Base-by-base conservation (phyloP, 345 rosid genomes). In the Acer campestre region DNA sequence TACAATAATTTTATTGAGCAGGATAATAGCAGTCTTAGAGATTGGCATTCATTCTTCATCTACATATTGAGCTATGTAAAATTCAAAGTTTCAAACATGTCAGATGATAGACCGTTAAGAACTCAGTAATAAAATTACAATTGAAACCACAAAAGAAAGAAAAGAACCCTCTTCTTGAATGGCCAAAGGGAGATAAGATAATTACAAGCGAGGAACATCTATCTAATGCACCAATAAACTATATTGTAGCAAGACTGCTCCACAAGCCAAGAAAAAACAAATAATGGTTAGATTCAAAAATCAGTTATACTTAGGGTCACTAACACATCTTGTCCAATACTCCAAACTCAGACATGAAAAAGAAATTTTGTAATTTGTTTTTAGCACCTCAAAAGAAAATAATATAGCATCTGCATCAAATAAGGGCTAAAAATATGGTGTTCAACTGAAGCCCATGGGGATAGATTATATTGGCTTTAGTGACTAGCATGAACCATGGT, bases 261-360 rank as follows among this genome's bases (percentile, higher is more conserved):
- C 44, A 64, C 5, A 27, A 65, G 68, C 68, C 68, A 65, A 35
- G 38, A 35, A 35, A 35, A 67, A 42, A 42, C 27, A 18, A 66
- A 46, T 63, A 29, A 65, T 35, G 42, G 17, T 35, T 14, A 65
- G 42, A 65, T 65, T 65, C 13, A 66, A 66, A 66, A 66, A 66
- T 35, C 23, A 35, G 51, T 17, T 66, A 10, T 35, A 63, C 40
- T 68, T 68, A 23, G 14, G 29, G 25, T 68, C 58, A 22, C 72
- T 46, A 20, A 22, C 56, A 10, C 25, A 68, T 20, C 31, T 48
- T 46, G 31, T 65, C 46, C 42, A 65, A 2, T 61, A 65, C 42
- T 65, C 23, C 17, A 35, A 65, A 31, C 22, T 3, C 42, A 31
- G 44, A 64, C 17, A 6, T 7, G 20, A 25, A 35, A 65, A 29